Conservation (phyloP, 2,329 filamentous ascomycete genomes). For the Fusarium sublunatum region DNA sequence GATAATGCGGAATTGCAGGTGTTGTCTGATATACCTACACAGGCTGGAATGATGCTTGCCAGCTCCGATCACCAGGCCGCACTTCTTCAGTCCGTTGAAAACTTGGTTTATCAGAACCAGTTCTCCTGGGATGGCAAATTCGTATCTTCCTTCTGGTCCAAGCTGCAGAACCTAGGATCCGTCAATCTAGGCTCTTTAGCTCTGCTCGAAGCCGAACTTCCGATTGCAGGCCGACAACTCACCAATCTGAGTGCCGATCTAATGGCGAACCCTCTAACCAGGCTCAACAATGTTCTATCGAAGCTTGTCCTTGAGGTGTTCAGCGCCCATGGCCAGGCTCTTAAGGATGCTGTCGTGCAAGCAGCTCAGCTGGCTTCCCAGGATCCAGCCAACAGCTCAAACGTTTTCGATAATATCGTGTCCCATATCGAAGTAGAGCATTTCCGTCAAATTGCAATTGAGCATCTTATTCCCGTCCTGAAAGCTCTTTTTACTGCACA, state of each 20-base stretch:
- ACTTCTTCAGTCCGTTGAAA: conserved; percentile 61
- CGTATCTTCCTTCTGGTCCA: conserved; percentile 62
- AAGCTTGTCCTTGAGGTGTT: conserved; percentile 58
- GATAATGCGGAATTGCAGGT: conserved; percentile 56
- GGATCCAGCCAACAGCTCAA: conserved; percentile 5
- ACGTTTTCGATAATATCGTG: conserved; percentile 40
- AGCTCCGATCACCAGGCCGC: conserved; percentile 52
- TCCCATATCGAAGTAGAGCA: conserved; percentile 49
- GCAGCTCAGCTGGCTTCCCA: conserved; percentile 41
- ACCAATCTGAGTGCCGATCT: conserved; percentile 62
- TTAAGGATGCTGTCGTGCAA: conserved; percentile 46
- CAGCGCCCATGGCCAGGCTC: conserved; percentile 52
- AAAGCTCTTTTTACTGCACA: conserved; percentile 54
- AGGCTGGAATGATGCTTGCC: conserved; percentile 49
- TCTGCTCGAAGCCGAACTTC: conserved; percentile 73
- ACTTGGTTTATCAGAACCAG: conserved; percentile 55
- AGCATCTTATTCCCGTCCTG: conserved; percentile 60
- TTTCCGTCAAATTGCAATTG: conserved; percentile 52
- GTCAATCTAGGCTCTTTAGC: conserved; percentile 70
- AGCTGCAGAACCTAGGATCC: conserved; percentile 61
- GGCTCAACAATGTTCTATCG: conserved; percentile 62
- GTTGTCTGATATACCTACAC: conserved; percentile 58
- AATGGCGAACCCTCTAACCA: conserved; percentile 60
- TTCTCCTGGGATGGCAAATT: conserved; percentile 57
- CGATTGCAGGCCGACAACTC: conserved; percentile 67